A percentile compares a stretch with the other conserved stretches of the same genome.
These are phyloP conservation scores for Fraxinus floribunda DNA, from an alignment of 305 asterid species.

Conservation along the genomic window DNA sequence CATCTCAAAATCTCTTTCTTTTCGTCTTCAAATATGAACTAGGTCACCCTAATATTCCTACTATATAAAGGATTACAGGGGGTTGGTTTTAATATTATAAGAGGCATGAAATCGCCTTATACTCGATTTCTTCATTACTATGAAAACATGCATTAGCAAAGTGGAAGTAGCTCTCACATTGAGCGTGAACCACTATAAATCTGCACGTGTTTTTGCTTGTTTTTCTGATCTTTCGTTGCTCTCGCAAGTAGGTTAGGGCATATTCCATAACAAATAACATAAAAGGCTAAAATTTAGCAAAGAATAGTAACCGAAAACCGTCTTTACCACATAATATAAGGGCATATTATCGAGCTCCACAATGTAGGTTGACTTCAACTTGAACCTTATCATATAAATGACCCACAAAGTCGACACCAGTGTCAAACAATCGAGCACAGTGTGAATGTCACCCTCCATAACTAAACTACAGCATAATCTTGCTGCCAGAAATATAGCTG, in stretches of 20 bases:
- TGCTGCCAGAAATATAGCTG: constrained; percentile 68
- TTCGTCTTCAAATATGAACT: not conserved
- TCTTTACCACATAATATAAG: constrained; percentile 61
- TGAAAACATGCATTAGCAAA: not conserved
- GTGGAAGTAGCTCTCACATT: not conserved
- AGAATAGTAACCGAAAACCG: not conserved
- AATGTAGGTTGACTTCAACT: constrained; percentile 63
- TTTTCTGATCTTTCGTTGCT: not conserved
- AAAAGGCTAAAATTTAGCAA: not conserved
- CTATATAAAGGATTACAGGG: not conserved
- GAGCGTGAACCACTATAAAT: not conserved
- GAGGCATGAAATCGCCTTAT: not conserved
- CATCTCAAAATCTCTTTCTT: not conserved
- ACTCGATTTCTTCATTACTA: not conserved
- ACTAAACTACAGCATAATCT: constrained; percentile 54
- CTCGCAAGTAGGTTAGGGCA: not conserved
- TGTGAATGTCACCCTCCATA: constrained; percentile 86
- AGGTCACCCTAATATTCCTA: not conserved
- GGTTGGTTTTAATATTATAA: not conserved
- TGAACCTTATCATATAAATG: constrained; percentile 72
- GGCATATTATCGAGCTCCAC: constrained; percentile 67
- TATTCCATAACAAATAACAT: not conserved
- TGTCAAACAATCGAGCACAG: constrained; percentile 66
- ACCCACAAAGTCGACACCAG: constrained; percentile 81
- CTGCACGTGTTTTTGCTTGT: not conserved